Evolutionary conservation across 148 eudicot species (phyloP).

Genomic region (Limonium bicolor): DNA sequence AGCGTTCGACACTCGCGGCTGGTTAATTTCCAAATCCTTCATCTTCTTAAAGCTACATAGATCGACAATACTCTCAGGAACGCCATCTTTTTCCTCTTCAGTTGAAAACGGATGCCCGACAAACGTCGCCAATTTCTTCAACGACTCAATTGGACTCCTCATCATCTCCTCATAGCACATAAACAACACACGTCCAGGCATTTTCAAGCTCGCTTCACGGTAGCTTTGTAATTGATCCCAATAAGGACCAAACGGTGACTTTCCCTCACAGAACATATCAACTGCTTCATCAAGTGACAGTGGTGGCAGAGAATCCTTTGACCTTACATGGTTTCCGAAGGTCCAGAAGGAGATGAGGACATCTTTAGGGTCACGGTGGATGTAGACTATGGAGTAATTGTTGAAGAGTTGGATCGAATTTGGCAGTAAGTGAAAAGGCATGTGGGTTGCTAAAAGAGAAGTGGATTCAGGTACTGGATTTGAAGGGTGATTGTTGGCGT

Average conservation of each 20-base stretch:
- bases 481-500: no score
- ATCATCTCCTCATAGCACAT: slow-evolving; percentile 27
- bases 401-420: not conserved
- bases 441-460: slow-evolving; percentile 6
- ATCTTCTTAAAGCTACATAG: slow-evolving; percentile 21
- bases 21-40: slow-evolving; percentile 17
- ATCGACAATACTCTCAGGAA: slow-evolving; percentile 10
- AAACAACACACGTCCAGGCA: slow-evolving; percentile 36
- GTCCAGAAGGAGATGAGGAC: not conserved
- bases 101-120: slow-evolving; percentile 12
- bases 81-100: slow-evolving; percentile 12
- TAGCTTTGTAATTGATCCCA: slow-evolving; percentile 5
- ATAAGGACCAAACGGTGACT: slow-evolving; percentile 1
- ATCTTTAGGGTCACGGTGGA: not conserved
- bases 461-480: no score
- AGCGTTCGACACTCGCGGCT: no score
- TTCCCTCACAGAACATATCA: slow-evolving; percentile 4
- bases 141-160: slow-evolving; percentile 2
- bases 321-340: not conserved
- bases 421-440: not conserved
- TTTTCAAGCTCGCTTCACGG: slow-evolving; percentile 23
- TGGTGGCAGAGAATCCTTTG: not conserved
- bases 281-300: slow-evolving; percentile 1
- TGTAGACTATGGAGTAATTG: not conserved
- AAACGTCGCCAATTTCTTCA: slow-evolving; percentile 18